Evolutionary conservation across 1,284 basidiomycete genomes (phyloP).

Genomic region (Inonotus obliquus): DNA sequence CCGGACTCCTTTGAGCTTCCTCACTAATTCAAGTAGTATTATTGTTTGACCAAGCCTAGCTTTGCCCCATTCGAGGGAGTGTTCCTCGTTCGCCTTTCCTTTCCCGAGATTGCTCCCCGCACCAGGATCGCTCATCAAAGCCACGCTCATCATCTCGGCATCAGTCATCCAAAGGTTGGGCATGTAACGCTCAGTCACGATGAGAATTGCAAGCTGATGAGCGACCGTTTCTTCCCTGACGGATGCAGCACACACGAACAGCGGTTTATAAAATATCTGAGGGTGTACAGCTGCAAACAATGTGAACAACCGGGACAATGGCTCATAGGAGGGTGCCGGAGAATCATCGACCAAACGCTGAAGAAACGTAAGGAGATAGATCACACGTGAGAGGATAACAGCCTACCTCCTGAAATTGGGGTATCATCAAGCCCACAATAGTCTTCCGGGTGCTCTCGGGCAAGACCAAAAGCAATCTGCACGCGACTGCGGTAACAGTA

Average conservation of each 20-base stretch:
- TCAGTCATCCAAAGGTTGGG: constrained; percentile 67
- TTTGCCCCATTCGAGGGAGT: constrained; percentile 34
- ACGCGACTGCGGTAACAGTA: constrained; percentile 35
- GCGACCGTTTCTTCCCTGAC: constrained; percentile 52
- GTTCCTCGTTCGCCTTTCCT: constrained; percentile 27
- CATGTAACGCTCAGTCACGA: constrained; percentile 47
- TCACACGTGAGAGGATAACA: neutral
- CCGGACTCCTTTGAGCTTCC: constrained; percentile 41
- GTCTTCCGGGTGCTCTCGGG: constrained; percentile 42
- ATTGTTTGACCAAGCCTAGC: constrained; percentile 63
- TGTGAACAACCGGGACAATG: constrained; percentile 46
- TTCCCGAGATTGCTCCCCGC: constrained; percentile 26
- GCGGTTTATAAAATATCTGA: constrained; percentile 67
- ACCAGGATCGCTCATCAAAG: constrained; percentile 52
- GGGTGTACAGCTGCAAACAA: constrained; percentile 51
- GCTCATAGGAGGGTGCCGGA: constrained; percentile 39
- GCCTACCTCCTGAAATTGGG: constrained; percentile 50
- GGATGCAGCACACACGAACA: constrained; percentile 67
- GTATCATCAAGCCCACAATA: constrained; percentile 38
- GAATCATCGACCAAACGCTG: constrained; percentile 46
- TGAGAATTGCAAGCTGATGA: constrained; percentile 53
- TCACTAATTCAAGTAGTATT: constrained; percentile 60
- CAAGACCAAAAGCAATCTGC: constrained; percentile 36
- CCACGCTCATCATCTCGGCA: constrained; percentile 73
- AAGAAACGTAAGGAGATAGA: constrained; percentile 13